Evolutionary conservation across 2,329 filamentous ascomycete species (phyloP), one percentile per base, ranked within the genome.

Genomic region (Pezicula radicicola): DNA sequence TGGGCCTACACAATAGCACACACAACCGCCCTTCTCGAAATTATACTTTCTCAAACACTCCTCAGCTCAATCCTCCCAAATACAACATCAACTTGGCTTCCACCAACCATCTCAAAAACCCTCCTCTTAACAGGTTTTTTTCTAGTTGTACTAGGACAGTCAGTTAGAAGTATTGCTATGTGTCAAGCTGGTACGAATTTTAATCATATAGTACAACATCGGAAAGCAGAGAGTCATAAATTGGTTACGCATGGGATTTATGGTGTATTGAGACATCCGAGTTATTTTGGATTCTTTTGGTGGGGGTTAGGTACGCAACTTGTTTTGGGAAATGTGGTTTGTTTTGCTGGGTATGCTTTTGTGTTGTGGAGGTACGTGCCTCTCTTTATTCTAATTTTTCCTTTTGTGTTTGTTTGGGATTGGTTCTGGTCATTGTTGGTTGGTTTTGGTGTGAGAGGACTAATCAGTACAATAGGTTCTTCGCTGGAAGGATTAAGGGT

Each of bases 271-370:
- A 77, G 94, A 21, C 94, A 99, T 70, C 94, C 94, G 12, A 88
- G 88, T 53, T 99, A 99, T 72, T 97, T 97, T 74, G 94, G 93
- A 3, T 99, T 97, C 75, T 99, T 96, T 71, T 97, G 91, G 85
- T 99, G 93, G 93, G 91, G 89, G 0, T 66, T 97, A n/a, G 94
- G 94, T 5, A 96, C 92, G 12, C 94, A 99, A 75, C 66, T 97
- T 41, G 83, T 96, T 50, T 77, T 97, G 57, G 93, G 93, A 16
- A 99, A 99, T 70, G 72, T 80, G 8, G 59, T 96, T 2, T 96
- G 91, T 67, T 83, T 95, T 52, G 60, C 85, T 6, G 88, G 72
- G 2, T 97, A 96, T 73, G 72, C 82, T 0, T 68, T 79, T 7
- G 87, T 95, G 15, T 70, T 99, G 60, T 97, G 90, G 90, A 78